A percentile compares a stretch with the other conserved stretches of the same genome.
Conservation (phyloP, 2,329 filamentous ascomycete genomes). For the Colletotrichum truncatum region DNA sequence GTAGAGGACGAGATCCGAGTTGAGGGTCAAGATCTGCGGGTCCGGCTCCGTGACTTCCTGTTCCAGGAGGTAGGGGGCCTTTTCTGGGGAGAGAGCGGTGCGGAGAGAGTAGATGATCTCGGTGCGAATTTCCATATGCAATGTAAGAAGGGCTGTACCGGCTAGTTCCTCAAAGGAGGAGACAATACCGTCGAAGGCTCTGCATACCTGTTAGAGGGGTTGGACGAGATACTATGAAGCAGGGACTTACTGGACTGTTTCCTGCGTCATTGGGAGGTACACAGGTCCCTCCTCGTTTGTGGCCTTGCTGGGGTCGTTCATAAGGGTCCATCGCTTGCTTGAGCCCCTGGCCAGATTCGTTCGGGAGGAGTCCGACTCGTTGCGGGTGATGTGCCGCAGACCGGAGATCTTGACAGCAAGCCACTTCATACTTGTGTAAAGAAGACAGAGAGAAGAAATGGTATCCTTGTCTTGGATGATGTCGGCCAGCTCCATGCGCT, state of each 20-base stretch:
- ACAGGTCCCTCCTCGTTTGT: constrained; percentile 72
- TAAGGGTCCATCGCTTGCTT: constrained; percentile 83
- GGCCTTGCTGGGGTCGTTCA: constrained; percentile 69
- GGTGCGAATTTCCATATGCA: constrained; percentile 89
- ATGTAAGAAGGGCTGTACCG: constrained; percentile 79
- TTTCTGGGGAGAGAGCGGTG: constrained; percentile 68
- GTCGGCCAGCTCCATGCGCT: constrained; percentile 77
- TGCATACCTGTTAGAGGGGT: constrained; percentile 44
- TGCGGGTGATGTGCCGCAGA: constrained; percentile 82
- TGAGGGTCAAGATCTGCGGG: constrained; percentile 82
- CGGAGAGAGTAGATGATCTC: constrained; percentile 83
- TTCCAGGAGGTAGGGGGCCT: constrained; percentile 71
- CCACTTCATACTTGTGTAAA: constrained; percentile 99
- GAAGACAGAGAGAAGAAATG: constrained; percentile 82
- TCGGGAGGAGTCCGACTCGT: constrained; percentile 73
- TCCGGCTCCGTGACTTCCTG: constrained; percentile 82
- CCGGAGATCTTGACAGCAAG: constrained; percentile 83
- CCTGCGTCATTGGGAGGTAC: constrained; percentile 86
- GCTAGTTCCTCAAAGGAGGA: constrained; percentile 85
- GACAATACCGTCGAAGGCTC: constrained; percentile 87
- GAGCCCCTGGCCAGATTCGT: constrained; percentile 64
- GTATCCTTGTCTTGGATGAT: constrained; percentile 91
- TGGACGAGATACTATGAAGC: too few species aligned
- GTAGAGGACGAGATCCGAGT: constrained; percentile 84
- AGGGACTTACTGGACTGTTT: constrained; percentile 83